Conservation (phyloP, 306 rosid genomes). For the Cercis canadensis region DNA sequence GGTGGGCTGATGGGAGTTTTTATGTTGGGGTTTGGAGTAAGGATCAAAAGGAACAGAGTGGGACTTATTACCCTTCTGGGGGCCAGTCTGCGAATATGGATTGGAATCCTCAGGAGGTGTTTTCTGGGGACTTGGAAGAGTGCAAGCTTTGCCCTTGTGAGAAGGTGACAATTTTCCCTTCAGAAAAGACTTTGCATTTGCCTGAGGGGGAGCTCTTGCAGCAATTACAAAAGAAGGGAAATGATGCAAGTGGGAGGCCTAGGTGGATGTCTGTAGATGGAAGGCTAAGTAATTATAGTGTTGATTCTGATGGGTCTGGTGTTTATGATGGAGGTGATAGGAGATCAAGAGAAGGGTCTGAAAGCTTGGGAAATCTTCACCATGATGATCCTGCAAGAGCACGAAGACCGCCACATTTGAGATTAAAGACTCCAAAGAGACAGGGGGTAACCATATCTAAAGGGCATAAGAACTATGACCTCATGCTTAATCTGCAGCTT, state of each 20-base stretch:
- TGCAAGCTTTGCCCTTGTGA: slow-evolving; percentile 57
- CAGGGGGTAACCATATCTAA: slow-evolving; percentile 83
- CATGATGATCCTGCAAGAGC: slow-evolving; percentile 41
- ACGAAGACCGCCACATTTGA: slow-evolving; percentile 33
- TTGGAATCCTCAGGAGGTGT: slow-evolving; percentile 76
- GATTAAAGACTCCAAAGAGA: slow-evolving; percentile 58
- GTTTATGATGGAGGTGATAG: slow-evolving; percentile 34
- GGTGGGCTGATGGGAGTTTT: slow-evolving; percentile 71
- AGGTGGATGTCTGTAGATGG: slow-evolving; percentile 53
- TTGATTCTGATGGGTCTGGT: slow-evolving; percentile 48
- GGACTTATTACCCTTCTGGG: slow-evolving; percentile 64
- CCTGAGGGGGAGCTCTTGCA: slow-evolving; percentile 43
- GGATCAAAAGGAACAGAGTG: slow-evolving; percentile 62
- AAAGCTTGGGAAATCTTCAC: slow-evolving; percentile 45
- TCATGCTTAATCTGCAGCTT: slow-evolving; percentile 96
- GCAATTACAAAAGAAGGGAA: slow-evolving; percentile 37
- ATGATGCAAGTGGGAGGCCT: slow-evolving; percentile 44
- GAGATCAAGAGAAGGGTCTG: slow-evolving; percentile 43
- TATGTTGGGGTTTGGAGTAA: slow-evolving; percentile 81
- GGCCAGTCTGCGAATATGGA: slow-evolving; percentile 23
- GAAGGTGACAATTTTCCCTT: slow-evolving; percentile 67
- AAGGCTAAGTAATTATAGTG: slow-evolving; percentile 54
- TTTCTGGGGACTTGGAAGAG: slow-evolving; percentile 51
- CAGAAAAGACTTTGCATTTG: slow-evolving; percentile 65
- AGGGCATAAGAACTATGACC: slow-evolving; percentile 92